phyloP scores from a whole-genome alignment of 2,329 filamentous ascomycete species.

The Xylariaceae sp. region DNA sequence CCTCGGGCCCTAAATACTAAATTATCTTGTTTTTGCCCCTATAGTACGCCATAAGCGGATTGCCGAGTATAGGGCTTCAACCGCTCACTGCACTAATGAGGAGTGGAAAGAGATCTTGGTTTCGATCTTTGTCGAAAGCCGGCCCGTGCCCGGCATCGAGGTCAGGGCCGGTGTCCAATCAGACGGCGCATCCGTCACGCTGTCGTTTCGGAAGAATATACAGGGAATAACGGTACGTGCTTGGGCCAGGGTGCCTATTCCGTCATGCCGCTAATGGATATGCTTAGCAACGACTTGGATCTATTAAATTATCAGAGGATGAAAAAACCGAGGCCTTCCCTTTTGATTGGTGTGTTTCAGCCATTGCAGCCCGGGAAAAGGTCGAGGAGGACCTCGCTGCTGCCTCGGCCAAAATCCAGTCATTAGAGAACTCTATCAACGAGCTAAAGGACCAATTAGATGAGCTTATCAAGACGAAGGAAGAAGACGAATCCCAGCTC shows the following conservation, averaged over 20 bases:
- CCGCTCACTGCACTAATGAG: constrained; percentile 56
- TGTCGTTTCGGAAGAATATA: constrained; percentile 67
- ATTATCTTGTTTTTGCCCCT: constrained; percentile 19
- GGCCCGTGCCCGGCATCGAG: constrained; percentile 57
- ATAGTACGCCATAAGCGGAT: constrained; percentile 61
- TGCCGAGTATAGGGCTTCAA: constrained; percentile 55
- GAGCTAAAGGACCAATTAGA: constrained; percentile 66
- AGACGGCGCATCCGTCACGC: constrained; percentile 54
- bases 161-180: constrained; percentile 59
- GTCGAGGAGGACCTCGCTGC: constrained; percentile 48
- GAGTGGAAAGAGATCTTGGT: constrained; percentile 69
- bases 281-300: constrained; percentile 68
- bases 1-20: constrained; percentile 16
- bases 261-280: constrained; percentile 8
- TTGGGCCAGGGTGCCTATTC: constrained; percentile 11
- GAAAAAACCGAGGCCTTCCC: constrained; percentile 61
- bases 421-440: constrained; percentile 58
- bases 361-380: constrained; percentile 51
- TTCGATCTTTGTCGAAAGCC: constrained; percentile 55
- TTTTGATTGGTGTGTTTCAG: constrained; percentile 70
- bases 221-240: constrained; percentile 67
- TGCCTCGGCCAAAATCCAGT: constrained; percentile 47
- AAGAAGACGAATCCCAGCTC: constrained; percentile 66
- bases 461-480: constrained; percentile 67
- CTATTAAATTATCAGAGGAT: constrained; percentile 58